Conservation (phyloP, 768 basidiomycete genomes). For the Leccinellum luteum region DNA sequence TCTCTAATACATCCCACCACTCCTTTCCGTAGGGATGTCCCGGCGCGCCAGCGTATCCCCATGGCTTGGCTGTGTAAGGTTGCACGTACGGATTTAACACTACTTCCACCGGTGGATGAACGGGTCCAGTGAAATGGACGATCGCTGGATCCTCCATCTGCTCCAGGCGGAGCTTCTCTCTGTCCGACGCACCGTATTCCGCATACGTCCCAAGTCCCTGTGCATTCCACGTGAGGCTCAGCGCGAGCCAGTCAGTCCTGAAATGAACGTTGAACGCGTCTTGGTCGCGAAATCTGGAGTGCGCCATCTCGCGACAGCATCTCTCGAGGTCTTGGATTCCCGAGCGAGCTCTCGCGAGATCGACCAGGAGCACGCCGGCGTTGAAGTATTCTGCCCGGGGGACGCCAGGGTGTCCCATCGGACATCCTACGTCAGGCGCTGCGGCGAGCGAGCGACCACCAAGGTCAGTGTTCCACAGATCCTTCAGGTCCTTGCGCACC, state of each 20-base stretch:
- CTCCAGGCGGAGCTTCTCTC: constrained; percentile 32
- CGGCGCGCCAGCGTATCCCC: constrained; percentile 54
- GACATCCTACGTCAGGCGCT: constrained; percentile 46
- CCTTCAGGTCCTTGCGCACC: constrained; percentile 38
- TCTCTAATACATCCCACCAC: constrained; percentile 46
- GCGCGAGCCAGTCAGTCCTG: constrained; percentile 38
- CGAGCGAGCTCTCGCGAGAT: constrained; percentile 40
- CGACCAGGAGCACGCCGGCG: constrained; percentile 51
- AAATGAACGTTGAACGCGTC: constrained; percentile 52
- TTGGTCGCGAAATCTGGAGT: constrained; percentile 43
- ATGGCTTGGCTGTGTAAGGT: constrained; percentile 53
- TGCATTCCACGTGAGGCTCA: constrained; percentile 51
- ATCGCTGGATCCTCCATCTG: constrained; percentile 42
- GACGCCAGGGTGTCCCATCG: constrained; percentile 43
- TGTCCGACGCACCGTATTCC: constrained; percentile 31
- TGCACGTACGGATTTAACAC: constrained; percentile 53
- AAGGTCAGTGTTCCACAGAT: constrained; percentile 47
- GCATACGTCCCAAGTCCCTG: constrained; percentile 58
- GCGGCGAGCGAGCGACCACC: constrained; percentile 43
- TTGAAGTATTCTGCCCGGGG: constrained; percentile 47
- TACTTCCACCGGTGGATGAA: constrained; percentile 43
- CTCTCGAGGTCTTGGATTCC: constrained; percentile 25
- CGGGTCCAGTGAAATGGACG: constrained; percentile 59
- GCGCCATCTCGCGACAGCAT: constrained; percentile 25
- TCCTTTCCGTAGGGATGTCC: constrained; percentile 46